A percentile compares a stretch with the other conserved stretches of the same genome.
Conservation (phyloP, 257 asterid species). For the Haberlea rhodopensis region DNA sequence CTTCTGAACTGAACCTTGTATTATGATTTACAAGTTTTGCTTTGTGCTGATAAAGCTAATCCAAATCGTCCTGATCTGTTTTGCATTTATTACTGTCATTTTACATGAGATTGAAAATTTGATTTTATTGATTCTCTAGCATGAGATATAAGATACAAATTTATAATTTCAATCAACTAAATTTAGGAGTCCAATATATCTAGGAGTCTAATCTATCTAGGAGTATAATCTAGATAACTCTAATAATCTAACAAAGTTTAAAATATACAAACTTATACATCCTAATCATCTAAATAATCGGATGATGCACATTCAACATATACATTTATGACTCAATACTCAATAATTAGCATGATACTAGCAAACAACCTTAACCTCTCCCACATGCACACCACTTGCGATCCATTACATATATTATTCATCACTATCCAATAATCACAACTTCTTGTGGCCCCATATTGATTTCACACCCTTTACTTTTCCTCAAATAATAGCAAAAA, state of each 20-base stretch:
- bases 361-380: constrained; percentile 37
- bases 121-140: too few relatives aligned
- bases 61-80: background rate
- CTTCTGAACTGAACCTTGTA: background rate
- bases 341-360: constrained; percentile 19
- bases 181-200: too few relatives aligned
- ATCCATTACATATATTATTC: constrained; percentile 22
- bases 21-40: background rate
- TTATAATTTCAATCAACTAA: too few relatives aligned
- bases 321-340: background rate
- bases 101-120: too few relatives aligned
- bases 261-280: too few relatives aligned
- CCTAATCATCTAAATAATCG: too few relatives aligned
- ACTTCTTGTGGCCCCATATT: constrained; percentile 38
- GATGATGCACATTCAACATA: too few relatives aligned
- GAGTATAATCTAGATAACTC: too few relatives aligned
- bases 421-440: constrained; percentile 37
- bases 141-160: too few relatives aligned
- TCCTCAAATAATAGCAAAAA: constrained; percentile 24
- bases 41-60: background rate
- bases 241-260: too few relatives aligned
- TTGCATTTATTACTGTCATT: too few relatives aligned
- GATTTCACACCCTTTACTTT: constrained; percentile 26
- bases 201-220: too few relatives aligned
- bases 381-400: constrained; percentile 41